Percentiles rank a stretch among this genome's conserved stretches.
Evolutionary conservation across 805 yeast genomes (phyloP).

Genomic region (Kazachstania kunashirensis): DNA sequence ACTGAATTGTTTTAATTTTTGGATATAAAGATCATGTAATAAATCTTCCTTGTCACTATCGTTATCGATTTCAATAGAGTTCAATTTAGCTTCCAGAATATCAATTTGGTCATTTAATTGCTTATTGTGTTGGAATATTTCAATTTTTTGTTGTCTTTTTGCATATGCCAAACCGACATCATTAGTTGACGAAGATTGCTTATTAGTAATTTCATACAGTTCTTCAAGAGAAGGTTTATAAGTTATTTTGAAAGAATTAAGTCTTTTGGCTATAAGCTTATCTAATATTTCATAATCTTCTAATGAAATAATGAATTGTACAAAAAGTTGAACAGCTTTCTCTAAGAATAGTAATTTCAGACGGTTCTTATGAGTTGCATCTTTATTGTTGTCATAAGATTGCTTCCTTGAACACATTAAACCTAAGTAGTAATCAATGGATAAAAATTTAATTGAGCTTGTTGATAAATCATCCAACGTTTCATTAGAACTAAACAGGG

Average conservation of each 20-base stretch:
- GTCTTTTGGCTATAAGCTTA: constrained; percentile 29
- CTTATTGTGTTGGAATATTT: constrained; percentile 51
- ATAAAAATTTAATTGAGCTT: constrained; percentile 47
- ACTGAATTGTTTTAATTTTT: constrained; percentile 44
- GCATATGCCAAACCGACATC: constrained; percentile 18
- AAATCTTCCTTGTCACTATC: constrained; percentile 64
- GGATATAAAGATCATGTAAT: constrained; percentile 44
- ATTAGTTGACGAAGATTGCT: not conserved
- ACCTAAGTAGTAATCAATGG: constrained; percentile 53
- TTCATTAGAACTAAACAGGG: constrained; percentile 67
- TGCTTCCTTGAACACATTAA: constrained; percentile 24
- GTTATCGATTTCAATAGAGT: constrained; percentile 24
- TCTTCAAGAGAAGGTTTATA: constrained; percentile 34
- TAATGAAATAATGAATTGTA: constrained; percentile 38
- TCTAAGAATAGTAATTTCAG: constrained; percentile 32
- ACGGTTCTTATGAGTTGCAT: constrained; percentile 10
- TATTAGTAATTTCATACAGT: constrained; percentile 7
- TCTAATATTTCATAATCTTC: constrained; percentile 38
- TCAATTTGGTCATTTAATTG: constrained; percentile 38
- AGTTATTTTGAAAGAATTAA: constrained; percentile 34
- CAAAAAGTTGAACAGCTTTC: constrained; percentile 35
- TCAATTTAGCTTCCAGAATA: constrained; percentile 30
- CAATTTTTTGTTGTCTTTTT: constrained; percentile 66
- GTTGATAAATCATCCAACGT: constrained; percentile 59
- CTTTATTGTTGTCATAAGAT: constrained; percentile 9